phyloP scores from a whole-genome alignment of 2,329 filamentous ascomycete genomes.

The Myriosclerotinia scirpicola region DNA sequence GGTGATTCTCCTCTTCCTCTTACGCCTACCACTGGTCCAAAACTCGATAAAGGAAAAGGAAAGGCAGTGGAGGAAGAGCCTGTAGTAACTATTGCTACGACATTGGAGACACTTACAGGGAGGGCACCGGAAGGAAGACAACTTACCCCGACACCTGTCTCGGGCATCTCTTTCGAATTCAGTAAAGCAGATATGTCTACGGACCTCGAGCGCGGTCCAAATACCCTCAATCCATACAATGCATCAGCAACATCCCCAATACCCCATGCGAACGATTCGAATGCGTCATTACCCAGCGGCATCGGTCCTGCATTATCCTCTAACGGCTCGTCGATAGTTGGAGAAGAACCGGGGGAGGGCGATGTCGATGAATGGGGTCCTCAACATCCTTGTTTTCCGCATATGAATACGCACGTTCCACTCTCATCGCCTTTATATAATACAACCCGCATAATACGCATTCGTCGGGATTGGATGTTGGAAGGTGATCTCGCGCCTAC shows the following conservation, averaged over 20 bases:
- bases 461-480: conserved; percentile 88
- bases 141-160: conserved; percentile 21
- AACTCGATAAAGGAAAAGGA: conserved; percentile 38
- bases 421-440: conserved; percentile 70
- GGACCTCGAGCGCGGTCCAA: conserved; percentile 39
- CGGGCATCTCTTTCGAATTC: conserved; percentile 35
- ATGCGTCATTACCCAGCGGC: conserved; percentile 34
- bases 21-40: conserved; percentile 19
- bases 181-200: conserved; percentile 35
- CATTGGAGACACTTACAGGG: conserved; percentile 12
- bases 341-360: conserved; percentile 45
- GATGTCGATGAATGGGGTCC: conserved; percentile 83
- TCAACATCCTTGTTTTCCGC: conserved; percentile 90
- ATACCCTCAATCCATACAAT: conserved; percentile 31
- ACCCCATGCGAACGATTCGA: conserved; percentile 27
- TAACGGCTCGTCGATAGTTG: conserved; percentile 39
- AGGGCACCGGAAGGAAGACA: conserved; percentile 25
- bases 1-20: conserved; percentile 33
- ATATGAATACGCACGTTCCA: conserved; percentile 88
- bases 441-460: conserved; percentile 84
- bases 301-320: conserved; percentile 40
- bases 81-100: conserved; percentile 18
- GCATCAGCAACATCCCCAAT: conserved; percentile 32
- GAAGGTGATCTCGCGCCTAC: conserved; percentile 87
- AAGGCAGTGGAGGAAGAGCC: conserved; percentile 30